These are phyloP conservation scores for Chlorencoelia australis DNA, from an alignment of 2,329 filamentous ascomycete species.

Conservation along the genomic window DNA sequence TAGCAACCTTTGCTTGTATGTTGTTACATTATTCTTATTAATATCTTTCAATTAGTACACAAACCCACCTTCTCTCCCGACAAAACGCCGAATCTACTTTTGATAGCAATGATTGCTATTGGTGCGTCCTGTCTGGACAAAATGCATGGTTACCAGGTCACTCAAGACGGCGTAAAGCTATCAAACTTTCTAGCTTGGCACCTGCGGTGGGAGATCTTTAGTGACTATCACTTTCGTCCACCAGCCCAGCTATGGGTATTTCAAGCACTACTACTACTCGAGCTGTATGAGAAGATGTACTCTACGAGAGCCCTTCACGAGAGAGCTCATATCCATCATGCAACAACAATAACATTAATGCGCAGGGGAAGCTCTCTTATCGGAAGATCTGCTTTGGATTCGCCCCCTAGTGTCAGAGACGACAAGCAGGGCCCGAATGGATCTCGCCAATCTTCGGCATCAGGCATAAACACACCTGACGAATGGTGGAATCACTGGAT, in stretches of 20 bases:
- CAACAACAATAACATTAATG: conserved; percentile 92
- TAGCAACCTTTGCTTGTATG: too few relatives aligned
- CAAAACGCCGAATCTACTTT: conserved; percentile 70
- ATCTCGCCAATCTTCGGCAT: conserved; percentile 51
- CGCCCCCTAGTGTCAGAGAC: conserved; percentile 59
- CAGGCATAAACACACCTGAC: conserved; percentile 62
- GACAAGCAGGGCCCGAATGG: conserved; percentile 34
- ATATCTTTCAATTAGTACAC: conserved; percentile 46
- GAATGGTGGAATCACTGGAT: conserved; percentile 98
- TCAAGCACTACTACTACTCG: conserved; percentile 77
- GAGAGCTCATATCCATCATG: conserved; percentile 91
- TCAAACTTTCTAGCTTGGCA: conserved; percentile 90
- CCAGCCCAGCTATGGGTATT: conserved; percentile 96
- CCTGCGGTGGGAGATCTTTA: conserved; percentile 88
- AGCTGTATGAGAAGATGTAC: conserved; percentile 97
- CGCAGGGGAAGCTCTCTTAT: conserved; percentile 84
- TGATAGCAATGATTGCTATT: conserved; percentile 85
- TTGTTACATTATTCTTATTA: conserved; percentile 7
- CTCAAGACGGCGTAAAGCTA: conserved; percentile 67
- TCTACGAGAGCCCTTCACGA: conserved; percentile 87
- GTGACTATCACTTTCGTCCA: conserved; percentile 78
- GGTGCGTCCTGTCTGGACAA: conserved; percentile 85
- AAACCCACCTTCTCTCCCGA: conserved; percentile 88
- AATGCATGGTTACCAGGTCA: conserved; percentile 62
- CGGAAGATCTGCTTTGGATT: conserved; percentile 74